Percentiles rank a stretch among this genome's conserved stretches.
phyloP scores from a whole-genome alignment of 1,139 yeast genomes.

The Geotrichum cucujoidarum region DNA sequence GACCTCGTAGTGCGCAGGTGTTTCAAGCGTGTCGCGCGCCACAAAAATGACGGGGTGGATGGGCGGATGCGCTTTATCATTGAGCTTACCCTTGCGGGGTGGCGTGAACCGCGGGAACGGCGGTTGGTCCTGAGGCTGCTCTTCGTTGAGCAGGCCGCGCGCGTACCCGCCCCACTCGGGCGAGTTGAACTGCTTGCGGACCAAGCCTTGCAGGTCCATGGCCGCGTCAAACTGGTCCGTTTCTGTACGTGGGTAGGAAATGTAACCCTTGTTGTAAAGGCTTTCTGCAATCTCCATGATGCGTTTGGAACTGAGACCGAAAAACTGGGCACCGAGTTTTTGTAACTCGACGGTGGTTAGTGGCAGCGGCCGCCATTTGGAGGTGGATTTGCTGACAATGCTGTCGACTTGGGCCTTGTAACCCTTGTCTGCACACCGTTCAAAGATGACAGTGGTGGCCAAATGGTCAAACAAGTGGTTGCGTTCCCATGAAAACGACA shows the following conservation, averaged over 20 bases:
- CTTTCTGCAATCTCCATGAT: constrained; percentile 77
- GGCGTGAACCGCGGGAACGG: constrained; percentile 36
- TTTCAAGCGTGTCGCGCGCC: constrained; percentile 37
- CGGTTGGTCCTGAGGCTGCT: constrained; percentile 19
- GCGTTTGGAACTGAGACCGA: constrained; percentile 75
- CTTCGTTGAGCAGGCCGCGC: constrained; percentile 31
- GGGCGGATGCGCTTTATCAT: constrained; percentile 98
- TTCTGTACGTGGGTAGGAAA: constrained; percentile 96
- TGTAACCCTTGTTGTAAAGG: constrained; percentile 75
- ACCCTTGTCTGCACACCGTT: constrained; percentile 50
- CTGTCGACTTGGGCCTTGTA: constrained; percentile 46
- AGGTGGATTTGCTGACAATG: constrained; percentile 58
- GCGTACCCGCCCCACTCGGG: constrained; percentile 50
- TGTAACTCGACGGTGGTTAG: constrained; percentile 94
- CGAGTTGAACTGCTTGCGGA: constrained; percentile 53
- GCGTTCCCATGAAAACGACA: constrained; percentile 61
- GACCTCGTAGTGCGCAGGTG: constrained; percentile 57
- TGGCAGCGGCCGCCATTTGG: constrained; percentile 81
- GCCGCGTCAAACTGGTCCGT: constrained; percentile 78
- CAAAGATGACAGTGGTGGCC: constrained; percentile 57
- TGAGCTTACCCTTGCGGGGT: constrained; percentile 78
- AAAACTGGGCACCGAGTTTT: constrained; percentile 69
- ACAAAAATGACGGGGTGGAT: constrained; percentile 66
- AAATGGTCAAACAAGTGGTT: constrained; percentile 69
- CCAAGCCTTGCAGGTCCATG: constrained; percentile 61